These are phyloP conservation scores for Cucumis hystrix DNA, from an alignment of 306 rosid genomes.

Conservation along the genomic window DNA sequence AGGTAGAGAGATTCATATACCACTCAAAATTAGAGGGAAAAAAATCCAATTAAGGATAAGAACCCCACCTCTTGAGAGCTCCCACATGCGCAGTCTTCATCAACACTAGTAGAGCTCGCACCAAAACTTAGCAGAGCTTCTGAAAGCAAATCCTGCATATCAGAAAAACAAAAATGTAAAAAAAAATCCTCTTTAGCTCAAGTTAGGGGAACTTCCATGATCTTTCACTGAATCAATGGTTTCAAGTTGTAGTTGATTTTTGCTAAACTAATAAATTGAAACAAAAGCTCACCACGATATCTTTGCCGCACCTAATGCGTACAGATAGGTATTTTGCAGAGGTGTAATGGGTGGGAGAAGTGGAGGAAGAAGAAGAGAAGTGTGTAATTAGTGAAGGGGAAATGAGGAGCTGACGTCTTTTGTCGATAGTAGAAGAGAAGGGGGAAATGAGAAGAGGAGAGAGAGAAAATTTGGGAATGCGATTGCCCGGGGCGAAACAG, in stretches of 20 bases:
- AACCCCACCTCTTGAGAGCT: slow-evolving; percentile 35
- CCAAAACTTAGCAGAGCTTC: slow-evolving; percentile 89
- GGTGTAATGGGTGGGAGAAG: slow-evolving; percentile 13
- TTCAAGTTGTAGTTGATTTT: neutral
- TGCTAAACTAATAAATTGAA: neutral
- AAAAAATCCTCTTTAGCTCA: neutral
- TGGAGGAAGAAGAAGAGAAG: slow-evolving; percentile 20
- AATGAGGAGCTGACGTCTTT: slow-evolving; percentile 4
- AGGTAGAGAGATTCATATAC: neutral
- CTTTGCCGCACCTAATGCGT: slow-evolving; percentile 49
- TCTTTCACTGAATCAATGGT: neutral
- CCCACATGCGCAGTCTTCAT: slow-evolving; percentile 29
- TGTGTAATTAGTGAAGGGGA: slow-evolving; percentile 11
- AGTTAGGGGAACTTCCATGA: neutral
- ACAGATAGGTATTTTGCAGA: slow-evolving; percentile 40
- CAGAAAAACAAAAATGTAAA: slow-evolving; percentile 14
- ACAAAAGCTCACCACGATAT: slow-evolving; percentile 37
- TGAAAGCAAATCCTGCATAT: slow-evolving; percentile 54
- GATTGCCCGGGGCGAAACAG: slow-evolving; percentile 15
- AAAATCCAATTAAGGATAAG: neutral
- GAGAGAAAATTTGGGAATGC: slow-evolving; percentile 10
- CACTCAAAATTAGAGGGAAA: neutral
- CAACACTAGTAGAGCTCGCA: slow-evolving; percentile 54
- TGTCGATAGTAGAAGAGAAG: slow-evolving; percentile 16
- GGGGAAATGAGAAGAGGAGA: slow-evolving; percentile 1